Conservation (phyloP, 1,284 basidiomycete species). For the Moesziomyces globuligerus region DNA sequence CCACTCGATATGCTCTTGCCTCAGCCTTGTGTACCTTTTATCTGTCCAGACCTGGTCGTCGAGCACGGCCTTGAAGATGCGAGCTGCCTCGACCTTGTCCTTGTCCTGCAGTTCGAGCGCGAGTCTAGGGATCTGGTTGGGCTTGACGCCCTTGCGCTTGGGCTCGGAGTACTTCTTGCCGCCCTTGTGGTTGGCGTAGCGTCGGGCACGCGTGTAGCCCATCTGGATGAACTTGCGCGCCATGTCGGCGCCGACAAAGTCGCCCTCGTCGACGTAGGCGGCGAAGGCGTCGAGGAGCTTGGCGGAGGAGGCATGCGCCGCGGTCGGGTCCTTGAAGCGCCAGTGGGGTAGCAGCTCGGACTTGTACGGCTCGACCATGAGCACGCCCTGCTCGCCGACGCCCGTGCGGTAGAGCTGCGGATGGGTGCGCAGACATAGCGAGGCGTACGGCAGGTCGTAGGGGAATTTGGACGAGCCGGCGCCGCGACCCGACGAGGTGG, state of each 20-base stretch:
- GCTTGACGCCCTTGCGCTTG: not conserved
- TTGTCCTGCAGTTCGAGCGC: constrained; percentile 24
- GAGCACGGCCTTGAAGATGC: constrained; percentile 27
- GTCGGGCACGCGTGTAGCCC: constrained; percentile 42
- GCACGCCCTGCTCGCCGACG: constrained; percentile 47
- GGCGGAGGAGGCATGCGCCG: constrained; percentile 16
- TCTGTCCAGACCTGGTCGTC: constrained; percentile 35
- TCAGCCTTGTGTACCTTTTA: constrained; percentile 13
- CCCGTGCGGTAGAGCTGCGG: constrained; percentile 46
- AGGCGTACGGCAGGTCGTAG: constrained; percentile 30
- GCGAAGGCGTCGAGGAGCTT: constrained; percentile 24
- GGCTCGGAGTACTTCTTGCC: constrained; percentile 32
- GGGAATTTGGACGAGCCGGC: constrained; percentile 19
- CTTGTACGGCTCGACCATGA: constrained; percentile 49
- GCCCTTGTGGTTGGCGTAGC: constrained; percentile 47
- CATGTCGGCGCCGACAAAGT: constrained; percentile 44
- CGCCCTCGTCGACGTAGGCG: constrained; percentile 24
- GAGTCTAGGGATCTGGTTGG: constrained; percentile 15
- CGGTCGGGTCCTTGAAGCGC: constrained; percentile 31
- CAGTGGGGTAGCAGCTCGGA: constrained; percentile 41
- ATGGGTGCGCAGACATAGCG: constrained; percentile 22
- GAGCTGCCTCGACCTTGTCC: constrained; percentile 40
- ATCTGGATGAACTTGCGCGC: constrained; percentile 45
- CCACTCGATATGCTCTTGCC: constrained; percentile 28
- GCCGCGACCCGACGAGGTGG: not conserved